Percentiles rank a stretch among this genome's conserved stretches.
These are phyloP conservation scores for Smallanthus sonchifolius DNA, from an alignment of 129 eudicot genomes.

Conservation along the genomic window DNA sequence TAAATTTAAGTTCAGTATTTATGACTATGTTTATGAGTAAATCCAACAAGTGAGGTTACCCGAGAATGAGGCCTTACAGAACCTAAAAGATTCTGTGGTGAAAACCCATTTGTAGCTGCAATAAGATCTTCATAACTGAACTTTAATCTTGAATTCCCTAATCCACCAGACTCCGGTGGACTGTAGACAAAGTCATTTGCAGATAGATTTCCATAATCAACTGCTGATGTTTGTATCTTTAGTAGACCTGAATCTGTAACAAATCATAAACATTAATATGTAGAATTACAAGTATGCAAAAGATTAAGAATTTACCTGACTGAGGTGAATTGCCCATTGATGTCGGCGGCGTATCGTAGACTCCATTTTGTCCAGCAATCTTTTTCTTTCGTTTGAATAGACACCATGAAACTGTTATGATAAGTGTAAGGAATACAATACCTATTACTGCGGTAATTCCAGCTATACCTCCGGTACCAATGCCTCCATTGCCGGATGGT, in stretches of 20 bases:
- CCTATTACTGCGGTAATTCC: slow-evolving; percentile 46
- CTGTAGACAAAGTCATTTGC: slow-evolving; percentile 28
- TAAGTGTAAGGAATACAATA: slow-evolving; percentile 34
- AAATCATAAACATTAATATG: slow-evolving; percentile 5
- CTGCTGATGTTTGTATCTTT: slow-evolving; percentile 32
- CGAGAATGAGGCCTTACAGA: too few species aligned
- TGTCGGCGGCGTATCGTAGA: slow-evolving; percentile 40
- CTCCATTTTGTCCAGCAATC: slow-evolving; percentile 22
- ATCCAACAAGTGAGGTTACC: too few species aligned
- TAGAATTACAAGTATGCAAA: background rate
- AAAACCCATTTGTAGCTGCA: slow-evolving; percentile 68
- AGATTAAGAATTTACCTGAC: slow-evolving; percentile 40
- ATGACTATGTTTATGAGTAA: too few species aligned
- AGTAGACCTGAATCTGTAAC: slow-evolving; percentile 52
- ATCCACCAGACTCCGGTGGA: slow-evolving; percentile 45
- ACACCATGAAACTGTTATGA: slow-evolving; percentile 38
- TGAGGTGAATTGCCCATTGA: slow-evolving; percentile 45
- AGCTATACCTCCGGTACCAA: slow-evolving; percentile 40
- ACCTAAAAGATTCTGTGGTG: slow-evolving; percentile 63
- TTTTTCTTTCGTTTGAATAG: slow-evolving; percentile 40
- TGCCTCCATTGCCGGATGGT: slow-evolving; percentile 41
- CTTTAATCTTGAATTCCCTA: slow-evolving; percentile 51
- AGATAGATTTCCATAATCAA: slow-evolving; percentile 24
- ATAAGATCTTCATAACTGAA: slow-evolving; percentile 54
- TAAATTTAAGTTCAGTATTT: too few species aligned